phyloP scores from a whole-genome alignment of 306 rosid species.

The Herpetospermum pedunculosum region DNA sequence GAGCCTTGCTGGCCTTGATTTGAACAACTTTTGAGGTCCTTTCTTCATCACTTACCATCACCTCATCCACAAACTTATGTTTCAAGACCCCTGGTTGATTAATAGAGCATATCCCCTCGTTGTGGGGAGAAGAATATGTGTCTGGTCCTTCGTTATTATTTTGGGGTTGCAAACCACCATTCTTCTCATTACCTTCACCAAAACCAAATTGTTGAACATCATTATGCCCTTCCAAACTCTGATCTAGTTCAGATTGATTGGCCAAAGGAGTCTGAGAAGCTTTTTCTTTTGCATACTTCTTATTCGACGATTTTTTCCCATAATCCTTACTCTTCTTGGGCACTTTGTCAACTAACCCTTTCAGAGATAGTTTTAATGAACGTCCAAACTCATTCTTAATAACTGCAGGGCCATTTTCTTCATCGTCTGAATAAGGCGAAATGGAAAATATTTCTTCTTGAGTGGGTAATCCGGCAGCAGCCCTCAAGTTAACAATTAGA shows the following conservation, averaged over 20 bases:
- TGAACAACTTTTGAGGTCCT: constrained; percentile 58
- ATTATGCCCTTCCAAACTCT: constrained; percentile 49
- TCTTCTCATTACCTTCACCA: constrained; percentile 43
- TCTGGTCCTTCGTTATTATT: constrained; percentile 49
- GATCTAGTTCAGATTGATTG: constrained; percentile 27
- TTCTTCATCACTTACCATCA: constrained; percentile 87
- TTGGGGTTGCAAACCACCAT: constrained; percentile 39
- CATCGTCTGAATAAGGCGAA: constrained; percentile 91
- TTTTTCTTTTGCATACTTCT: constrained; percentile 50
- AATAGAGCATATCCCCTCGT: constrained; percentile 39
- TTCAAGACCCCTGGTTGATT: constrained; percentile 54
- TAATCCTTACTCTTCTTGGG: constrained; percentile 62
- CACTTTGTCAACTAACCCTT: constrained; percentile 54
- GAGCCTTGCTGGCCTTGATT: constrained; percentile 49
- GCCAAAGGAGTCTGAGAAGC: constrained; percentile 31
- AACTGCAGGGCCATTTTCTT: constrained; percentile 52
- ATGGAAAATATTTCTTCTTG: constrained; percentile 85
- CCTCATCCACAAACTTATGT: constrained; percentile 85
- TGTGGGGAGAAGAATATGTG: constrained; percentile 50
- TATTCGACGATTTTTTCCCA: constrained; percentile 57
- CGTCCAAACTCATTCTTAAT: constrained; percentile 69
- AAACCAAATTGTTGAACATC: constrained; percentile 39
- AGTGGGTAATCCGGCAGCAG: constrained; percentile 88
- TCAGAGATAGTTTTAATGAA: constrained; percentile 65
- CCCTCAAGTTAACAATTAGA: constrained; percentile 75